Base-by-base conservation (phyloP, 306 rosid species). In the Cucurbita maxima region DNA sequence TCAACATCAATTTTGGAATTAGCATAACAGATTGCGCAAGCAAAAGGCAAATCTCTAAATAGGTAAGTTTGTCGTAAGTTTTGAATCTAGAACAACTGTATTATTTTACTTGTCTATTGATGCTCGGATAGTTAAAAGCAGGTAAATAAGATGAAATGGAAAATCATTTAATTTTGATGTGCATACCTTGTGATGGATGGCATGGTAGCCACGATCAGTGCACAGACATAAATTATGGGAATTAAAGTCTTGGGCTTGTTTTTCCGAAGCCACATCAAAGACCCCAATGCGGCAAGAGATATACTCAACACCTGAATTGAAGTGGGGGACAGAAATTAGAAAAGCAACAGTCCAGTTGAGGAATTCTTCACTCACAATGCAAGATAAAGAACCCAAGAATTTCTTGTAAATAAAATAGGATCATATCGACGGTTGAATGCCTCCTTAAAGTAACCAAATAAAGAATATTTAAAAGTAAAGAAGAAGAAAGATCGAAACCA, bases 221-320 rank as follows among this genome's bases (percentile, higher is more conserved):
- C 99, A 82, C 87, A 89, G 19, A 77, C n/a, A 40, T 91, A 95
- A 77, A 95, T 89, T 30, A 95, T 86, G 38, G 97, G 99, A 84
- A 95, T 89, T 77, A 91, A 79, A 41, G 93, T 83, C 84, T 76
- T 95, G 58, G 97, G 99, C 71, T 95, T 95, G 87, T 89, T 95
- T 83, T 95, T 95, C 50, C 99, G 85, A 38, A 95, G 96, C 97
- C 99, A 95, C 90, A 89, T 91, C 84, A 95, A 87, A 74, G 99
- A 91, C 72, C 99, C 96, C 76, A 95, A 83, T 64, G 96, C 96
- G 6, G 99, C 97, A 7, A 95, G 96, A 44, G 99, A 91, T 84
- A 95, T 91, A 83, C 96, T 85, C 84, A 95, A 79, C 41, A 89
- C 97, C 97, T 95, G 86, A 51, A 81, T 25, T 68, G 57, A 82